Base-by-base conservation (phyloP, 1,284 basidiomycete genomes). In the Vanrija humicola region DNA sequence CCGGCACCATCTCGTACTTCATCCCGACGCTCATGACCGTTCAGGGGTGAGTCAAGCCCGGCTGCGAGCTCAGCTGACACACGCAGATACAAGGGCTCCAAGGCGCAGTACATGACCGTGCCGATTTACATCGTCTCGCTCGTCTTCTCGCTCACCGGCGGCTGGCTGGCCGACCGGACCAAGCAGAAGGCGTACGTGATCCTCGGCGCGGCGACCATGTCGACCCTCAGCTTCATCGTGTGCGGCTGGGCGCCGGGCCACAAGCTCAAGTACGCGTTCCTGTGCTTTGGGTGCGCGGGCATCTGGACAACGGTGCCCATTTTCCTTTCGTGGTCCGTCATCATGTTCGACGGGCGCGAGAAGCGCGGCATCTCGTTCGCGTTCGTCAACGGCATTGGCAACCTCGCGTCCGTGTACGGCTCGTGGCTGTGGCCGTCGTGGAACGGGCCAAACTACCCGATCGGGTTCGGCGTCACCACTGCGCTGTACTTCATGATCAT, bases 201-300 rank as follows among this genome's bases (percentile, higher is more conserved):
- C 45, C 55, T 73, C n/a, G 50, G 62, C 15, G 58, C 70, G 0
- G 56, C 62, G 7, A 29, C 54, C 9, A 43, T 68, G 10, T 59
- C 67, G 6, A 55, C 64, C 18, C 54, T 70, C 10, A 66, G 62
- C 26, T 75, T 78, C 58, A 63, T 69, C 29, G 65, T 76, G 46
- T 67, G 69, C 12, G 65, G 69, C 8, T 54, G 34, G 34, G 34
- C 34, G 12, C 62, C 39, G 8, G 60, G 71, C 54, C 53, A 66
- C 26, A 64, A 64, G 18, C 70, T 65, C 10, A 65, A 76, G 52
- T 78, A 78, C 61, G 70, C 68, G 21, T 71, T 77, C 58, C 67
- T 78, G 8, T 77, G 75, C 53, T 73, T 78, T 45, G 74, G 64
- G 15, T 73, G 72, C 25, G 75, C 66, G 3, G 66, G 66, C 18